Percentiles rank a stretch among this genome's conserved stretches.
Evolutionary conservation across 441 rosid species (phyloP).

Genomic region (Corymbia citriodora): DNA sequence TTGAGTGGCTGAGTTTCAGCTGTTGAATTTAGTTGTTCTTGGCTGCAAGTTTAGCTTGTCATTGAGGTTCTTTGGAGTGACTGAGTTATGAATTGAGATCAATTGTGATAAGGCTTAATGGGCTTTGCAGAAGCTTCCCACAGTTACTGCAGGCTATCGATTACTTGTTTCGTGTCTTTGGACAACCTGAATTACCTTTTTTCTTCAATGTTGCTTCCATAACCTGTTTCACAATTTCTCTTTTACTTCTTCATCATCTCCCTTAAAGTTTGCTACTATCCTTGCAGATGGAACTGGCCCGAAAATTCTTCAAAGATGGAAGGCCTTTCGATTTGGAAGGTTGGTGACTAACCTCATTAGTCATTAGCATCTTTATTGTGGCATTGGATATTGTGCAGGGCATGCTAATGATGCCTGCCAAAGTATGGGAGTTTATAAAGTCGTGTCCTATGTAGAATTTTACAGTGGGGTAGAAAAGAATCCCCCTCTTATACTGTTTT

Average conservation of each 20-base stretch:
- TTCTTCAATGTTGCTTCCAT: background rate
- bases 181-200: background rate
- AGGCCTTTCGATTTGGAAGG: constrained; percentile 86
- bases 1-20: background rate
- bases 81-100: background rate
- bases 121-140: background rate
- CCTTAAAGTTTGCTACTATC: background rate
- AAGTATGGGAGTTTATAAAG: background rate
- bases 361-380: background rate
- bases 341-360: constrained; percentile 8
- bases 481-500: background rate
- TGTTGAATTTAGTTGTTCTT: background rate
- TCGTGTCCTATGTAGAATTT: background rate
- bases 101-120: background rate
- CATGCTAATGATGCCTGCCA: background rate
- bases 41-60: background rate
- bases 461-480: background rate
- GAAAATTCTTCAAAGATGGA: constrained; percentile 77
- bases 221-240: background rate
- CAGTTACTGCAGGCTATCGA: background rate
- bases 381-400: background rate
- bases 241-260: background rate
- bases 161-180: background rate
- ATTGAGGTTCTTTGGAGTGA: background rate
- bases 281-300: constrained; percentile 58